A percentile compares a stretch with the other conserved stretches of the same genome.
These are phyloP conservation scores for Quercus ilex DNA, from an alignment of 306 rosid species.

Conservation along the genomic window DNA sequence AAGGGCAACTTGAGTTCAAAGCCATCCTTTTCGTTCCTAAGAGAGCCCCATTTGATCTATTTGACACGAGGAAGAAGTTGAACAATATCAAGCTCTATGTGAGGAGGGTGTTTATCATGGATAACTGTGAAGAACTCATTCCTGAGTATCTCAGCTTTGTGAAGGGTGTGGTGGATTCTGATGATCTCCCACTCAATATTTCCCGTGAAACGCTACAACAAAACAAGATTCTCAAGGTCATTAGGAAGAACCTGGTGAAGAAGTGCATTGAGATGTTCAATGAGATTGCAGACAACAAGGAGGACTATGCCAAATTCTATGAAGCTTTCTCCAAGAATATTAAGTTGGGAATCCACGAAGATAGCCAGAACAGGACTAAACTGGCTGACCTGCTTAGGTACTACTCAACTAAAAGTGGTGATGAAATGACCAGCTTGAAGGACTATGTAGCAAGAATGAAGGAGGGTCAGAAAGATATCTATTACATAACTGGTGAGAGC, in stretches of 20 bases:
- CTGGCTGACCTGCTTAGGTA: constrained; percentile 28
- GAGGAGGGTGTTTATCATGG: constrained; percentile 35
- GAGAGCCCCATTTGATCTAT: constrained; percentile 25
- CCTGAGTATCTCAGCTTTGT: constrained; percentile 31
- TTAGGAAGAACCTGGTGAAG: constrained; percentile 35
- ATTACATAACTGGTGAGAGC: constrained; percentile 29
- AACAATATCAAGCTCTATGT: constrained; percentile 34
- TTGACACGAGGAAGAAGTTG: constrained; percentile 32
- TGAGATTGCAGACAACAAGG: constrained; percentile 22
- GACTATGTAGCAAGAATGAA: constrained; percentile 34
- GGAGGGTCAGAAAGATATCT: constrained; percentile 27
- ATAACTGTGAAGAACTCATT: constrained; percentile 33
- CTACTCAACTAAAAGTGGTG: constrained; percentile 28
- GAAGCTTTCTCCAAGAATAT: constrained; percentile 30
- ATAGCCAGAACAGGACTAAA: constrained; percentile 24
- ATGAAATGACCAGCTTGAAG: constrained; percentile 33
- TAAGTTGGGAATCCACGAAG: constrained; percentile 32
- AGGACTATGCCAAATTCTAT: constrained; percentile 22
- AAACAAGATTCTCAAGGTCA: constrained; percentile 33
- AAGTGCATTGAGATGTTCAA: constrained; percentile 33
- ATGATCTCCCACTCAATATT: constrained; percentile 37
- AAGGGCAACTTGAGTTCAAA: constrained; percentile 36
- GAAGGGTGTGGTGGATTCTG: constrained; percentile 35
- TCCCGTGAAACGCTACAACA: constrained; percentile 33
- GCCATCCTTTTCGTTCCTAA: constrained; percentile 23